These are phyloP conservation scores for Thermothelomyces thermophilus DNA, from an alignment of 2,329 filamentous ascomycete genomes.

Conservation along the genomic window DNA sequence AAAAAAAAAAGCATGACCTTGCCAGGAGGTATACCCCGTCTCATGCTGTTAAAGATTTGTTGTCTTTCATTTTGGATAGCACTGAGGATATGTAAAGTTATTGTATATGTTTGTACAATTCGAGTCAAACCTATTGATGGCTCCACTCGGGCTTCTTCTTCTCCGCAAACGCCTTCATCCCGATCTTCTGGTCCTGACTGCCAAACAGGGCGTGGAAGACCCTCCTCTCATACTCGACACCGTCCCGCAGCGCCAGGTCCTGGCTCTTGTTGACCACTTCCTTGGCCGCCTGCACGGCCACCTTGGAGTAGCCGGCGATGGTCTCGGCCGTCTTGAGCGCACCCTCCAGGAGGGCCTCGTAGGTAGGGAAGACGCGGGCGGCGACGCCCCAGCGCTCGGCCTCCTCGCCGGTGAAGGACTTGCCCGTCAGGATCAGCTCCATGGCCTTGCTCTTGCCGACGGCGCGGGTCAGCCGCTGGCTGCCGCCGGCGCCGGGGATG, in stretches of 20 bases:
- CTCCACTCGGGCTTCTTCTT: conserved; percentile 93
- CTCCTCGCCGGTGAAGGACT: conserved; percentile 74
- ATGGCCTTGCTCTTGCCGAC: conserved; percentile 82
- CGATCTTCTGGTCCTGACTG: conserved; percentile 93
- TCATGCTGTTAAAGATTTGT: too few species aligned
- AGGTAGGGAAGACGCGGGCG: conserved; percentile 69
- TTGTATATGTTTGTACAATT: too few species aligned
- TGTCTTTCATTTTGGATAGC: too few species aligned
- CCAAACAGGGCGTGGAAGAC: conserved; percentile 93
- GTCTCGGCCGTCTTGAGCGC: conserved; percentile 78
- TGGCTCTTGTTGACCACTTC: conserved; percentile 99
- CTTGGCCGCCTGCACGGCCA: conserved; percentile 86
- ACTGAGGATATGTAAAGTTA: too few species aligned
- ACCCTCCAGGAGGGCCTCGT: conserved; percentile 76
- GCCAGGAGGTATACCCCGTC: too few species aligned
- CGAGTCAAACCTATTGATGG: conserved; percentile 61
- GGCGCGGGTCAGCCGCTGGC: conserved; percentile 76
- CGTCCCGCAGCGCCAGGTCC: conserved; percentile 78
- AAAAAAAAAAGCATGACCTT: too few species aligned
- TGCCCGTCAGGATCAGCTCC: conserved; percentile 84
- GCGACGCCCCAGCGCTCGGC: conserved; percentile 89
- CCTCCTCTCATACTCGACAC: conserved; percentile 88
- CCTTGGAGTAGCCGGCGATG: conserved; percentile 77
- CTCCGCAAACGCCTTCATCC: conserved; percentile 90
- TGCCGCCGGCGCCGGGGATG: conserved; percentile 87